Conservation (phyloP, 257 asterid genomes). For the Eustoma russellianum region DNA sequence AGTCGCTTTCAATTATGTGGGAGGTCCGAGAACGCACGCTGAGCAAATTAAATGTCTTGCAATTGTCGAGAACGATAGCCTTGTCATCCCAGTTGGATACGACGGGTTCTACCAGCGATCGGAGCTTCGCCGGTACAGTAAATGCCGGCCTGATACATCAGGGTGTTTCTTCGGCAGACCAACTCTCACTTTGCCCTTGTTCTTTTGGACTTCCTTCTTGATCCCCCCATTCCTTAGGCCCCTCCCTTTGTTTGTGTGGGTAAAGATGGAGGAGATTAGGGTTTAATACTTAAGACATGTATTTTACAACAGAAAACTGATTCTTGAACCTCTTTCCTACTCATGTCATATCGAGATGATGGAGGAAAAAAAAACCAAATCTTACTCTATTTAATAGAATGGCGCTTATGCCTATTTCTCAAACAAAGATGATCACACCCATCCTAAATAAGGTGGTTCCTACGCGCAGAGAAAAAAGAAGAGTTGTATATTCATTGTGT, state of each 20-base stretch:
- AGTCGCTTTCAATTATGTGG: constrained; percentile 57
- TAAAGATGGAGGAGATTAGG: constrained; percentile 16
- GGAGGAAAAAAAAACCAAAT: too few relatives aligned
- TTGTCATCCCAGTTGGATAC: constrained; percentile 71
- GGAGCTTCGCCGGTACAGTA: constrained; percentile 74
- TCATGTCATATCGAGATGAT: too few relatives aligned
- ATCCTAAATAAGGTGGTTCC: too few relatives aligned
- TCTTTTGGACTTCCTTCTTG: constrained; percentile 81
- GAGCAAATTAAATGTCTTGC: constrained; percentile 77
- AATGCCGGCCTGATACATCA: constrained; percentile 74
- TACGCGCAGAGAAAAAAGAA: too few relatives aligned
- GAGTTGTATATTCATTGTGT: too few relatives aligned
- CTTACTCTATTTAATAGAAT: too few relatives aligned
- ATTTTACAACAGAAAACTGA: too few relatives aligned
- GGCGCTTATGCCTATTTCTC: too few relatives aligned
- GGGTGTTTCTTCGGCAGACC: constrained; percentile 79
- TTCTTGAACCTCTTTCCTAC: too few relatives aligned
- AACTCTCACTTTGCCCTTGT: constrained; percentile 62
- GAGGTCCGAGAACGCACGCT: constrained; percentile 77
- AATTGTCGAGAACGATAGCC: constrained; percentile 76
- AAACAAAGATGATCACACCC: too few relatives aligned
- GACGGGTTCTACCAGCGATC: constrained; percentile 43
- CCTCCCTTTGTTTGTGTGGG: neutral
- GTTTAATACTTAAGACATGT: too few relatives aligned
- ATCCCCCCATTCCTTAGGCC: constrained; percentile 60